phyloP scores from a whole-genome alignment of 805 yeast genomes.

The Candida sonorensis region DNA sequence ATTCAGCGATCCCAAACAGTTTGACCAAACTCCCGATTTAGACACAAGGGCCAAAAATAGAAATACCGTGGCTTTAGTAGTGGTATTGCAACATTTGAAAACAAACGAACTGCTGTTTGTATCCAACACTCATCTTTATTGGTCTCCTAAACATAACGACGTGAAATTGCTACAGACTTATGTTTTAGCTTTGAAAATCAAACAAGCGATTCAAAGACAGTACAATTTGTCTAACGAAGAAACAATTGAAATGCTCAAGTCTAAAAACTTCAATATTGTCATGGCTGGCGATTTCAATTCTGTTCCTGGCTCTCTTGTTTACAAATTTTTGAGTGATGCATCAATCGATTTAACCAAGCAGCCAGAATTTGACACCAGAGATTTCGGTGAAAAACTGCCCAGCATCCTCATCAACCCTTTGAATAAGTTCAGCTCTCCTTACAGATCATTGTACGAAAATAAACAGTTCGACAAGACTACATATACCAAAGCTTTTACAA shows the following conservation, averaged over 20 bases:
- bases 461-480: slow-evolving; percentile 30
- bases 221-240: slow-evolving; percentile 7
- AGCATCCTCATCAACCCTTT: slow-evolving; percentile 9
- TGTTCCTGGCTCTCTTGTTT: slow-evolving; percentile 40
- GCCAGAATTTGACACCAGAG: slow-evolving; percentile 11
- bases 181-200: slow-evolving; percentile 31
- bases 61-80: slow-evolving; percentile 53
- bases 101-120: slow-evolving; percentile 37
- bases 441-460: slow-evolving; percentile 17
- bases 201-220: slow-evolving; percentile 21
- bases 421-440: slow-evolving; percentile 22
- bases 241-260: slow-evolving; percentile 10
- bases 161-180: slow-evolving; percentile 49
- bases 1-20: slow-evolving; percentile 18
- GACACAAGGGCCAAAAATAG: slow-evolving; percentile 32
- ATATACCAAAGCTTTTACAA: slow-evolving; percentile 42
- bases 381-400: slow-evolving; percentile 14
- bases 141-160: slow-evolving; percentile 47
- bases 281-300: slow-evolving; percentile 57
- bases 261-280: slow-evolving; percentile 29
- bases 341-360: slow-evolving; percentile 10
- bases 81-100: slow-evolving; percentile 37
- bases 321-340: slow-evolving; percentile 33
- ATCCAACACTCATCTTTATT: slow-evolving; percentile 56
- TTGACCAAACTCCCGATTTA: slow-evolving; percentile 30